Base-by-base conservation (phyloP, 345 rosid species). In the Camelina hispida region DNA sequence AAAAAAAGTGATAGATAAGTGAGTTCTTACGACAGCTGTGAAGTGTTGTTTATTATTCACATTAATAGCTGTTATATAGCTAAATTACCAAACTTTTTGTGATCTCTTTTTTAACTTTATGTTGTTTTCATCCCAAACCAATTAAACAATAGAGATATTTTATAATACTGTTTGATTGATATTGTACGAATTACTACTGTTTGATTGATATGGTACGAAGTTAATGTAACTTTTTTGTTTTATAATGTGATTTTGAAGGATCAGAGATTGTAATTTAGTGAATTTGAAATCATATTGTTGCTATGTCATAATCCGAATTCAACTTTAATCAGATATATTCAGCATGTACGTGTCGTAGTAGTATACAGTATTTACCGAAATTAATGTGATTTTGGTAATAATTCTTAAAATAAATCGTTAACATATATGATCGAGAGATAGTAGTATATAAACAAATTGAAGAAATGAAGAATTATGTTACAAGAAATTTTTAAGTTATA, bases 21-120 rank as follows among this genome's bases (percentile, higher is more conserved):
- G 75, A 69, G 66, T 62, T 62, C 59, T 69, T 62, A 63, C 37
- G 75, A 57, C 80, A 76, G 80, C 71, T 76, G 66, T 69, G 66
- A 76, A 62, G 44, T 55, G 71, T 54, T 76, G 70, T 69, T 43
- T 69, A 64, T 62, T 48, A 64, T 62, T 48, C 32, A 63, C 71
- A 55, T 76, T 54, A 69, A 69, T 71, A 76, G 71, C 80, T 69
- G 57, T 62, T 70, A 37, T 9, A 32, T 62, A 55, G 80, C 52
- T 62, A 76, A 76, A 55, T 25, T 30, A 60, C 71, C 75, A 69
- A 69, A 63, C 80, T 43, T 43, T 62, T 71, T 66, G 28, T 66
- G 28, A 13, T 63, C 60, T 76, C 71, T 55, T 47, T 63, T 69
- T 16, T 25, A 1, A 69, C 42, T 54, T 61, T 64, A 22, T 25